phyloP scores from a whole-genome alignment of 306 rosid genomes.

The Inga laurina region DNA sequence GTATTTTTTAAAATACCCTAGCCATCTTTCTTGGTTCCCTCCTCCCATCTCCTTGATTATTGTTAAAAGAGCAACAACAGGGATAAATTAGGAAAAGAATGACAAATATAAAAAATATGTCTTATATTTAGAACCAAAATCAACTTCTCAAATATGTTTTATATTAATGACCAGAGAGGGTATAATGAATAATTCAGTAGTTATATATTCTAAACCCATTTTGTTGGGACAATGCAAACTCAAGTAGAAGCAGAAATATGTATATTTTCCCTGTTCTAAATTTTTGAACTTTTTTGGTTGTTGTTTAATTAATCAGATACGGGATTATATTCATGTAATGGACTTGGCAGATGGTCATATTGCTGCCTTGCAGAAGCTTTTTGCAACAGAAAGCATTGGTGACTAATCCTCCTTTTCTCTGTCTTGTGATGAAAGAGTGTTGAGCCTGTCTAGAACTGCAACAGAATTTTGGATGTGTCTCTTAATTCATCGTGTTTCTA shows the following conservation, averaged over 20 bases:
- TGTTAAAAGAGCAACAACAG: too few species aligned
- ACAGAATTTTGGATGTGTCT: not conserved
- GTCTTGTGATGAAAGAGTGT: not conserved
- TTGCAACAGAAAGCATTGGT: conserved; percentile 59
- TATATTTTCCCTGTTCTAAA: not conserved
- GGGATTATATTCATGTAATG: conserved; percentile 90
- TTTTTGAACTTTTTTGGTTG: not conserved
- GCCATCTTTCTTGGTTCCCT: too few species aligned
- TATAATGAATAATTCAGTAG: not conserved
- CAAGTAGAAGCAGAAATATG: not conserved
- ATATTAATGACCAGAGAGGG: too few species aligned
- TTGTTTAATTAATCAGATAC: conserved; percentile 47
- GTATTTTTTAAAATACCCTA: too few species aligned
- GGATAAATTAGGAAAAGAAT: too few species aligned
- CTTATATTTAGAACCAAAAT: too few species aligned
- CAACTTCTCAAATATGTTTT: too few species aligned
- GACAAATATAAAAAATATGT: too few species aligned
- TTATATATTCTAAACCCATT: not conserved
- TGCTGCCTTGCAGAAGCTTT: conserved; percentile 80
- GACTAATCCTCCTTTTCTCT: not conserved
- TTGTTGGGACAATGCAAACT: not conserved
- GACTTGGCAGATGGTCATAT: conserved; percentile 89
- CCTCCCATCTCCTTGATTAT: too few species aligned
- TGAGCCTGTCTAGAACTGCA: not conserved
- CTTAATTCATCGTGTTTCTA: not conserved